Base-by-base conservation (phyloP, 164 flowering plant species). In the Tetracentron sinense region DNA sequence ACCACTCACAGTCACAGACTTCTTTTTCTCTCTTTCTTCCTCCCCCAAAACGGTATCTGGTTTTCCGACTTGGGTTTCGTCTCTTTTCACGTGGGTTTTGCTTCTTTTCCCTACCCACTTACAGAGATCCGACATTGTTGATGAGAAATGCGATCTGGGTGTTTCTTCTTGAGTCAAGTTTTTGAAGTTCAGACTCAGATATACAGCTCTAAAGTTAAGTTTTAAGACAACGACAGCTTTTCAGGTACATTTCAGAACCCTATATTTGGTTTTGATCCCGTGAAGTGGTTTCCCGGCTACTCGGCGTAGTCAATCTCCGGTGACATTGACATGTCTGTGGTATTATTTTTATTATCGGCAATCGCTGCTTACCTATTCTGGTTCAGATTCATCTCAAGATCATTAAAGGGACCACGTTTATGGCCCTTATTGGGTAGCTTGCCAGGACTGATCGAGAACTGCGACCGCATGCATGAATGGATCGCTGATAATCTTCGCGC, bases 401-500 rank as follows among this genome's bases (percentile, higher is more conserved):
- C 78, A 1, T 27, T 84, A 1, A 65, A 42, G 4, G 87, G 89
- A 35, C 91, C 91, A 21, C 80, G 85, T 25, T 77, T 84, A 48
- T 86, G 92, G 92, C 92, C 92, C 2, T 7, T 86, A 25, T 22
- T 86, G 58, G 92, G 92, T 33, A 84, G 92, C 64, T 68, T 86
- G 3, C 92, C 92, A 17, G 87, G 85, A 1, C 72, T 86, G 26
- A 73, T 86, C 51, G 56, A 75, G 49, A 76, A 86, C 76, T 14
- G 62, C 5, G 52, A 72, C 21, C 79, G 87, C 61, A 60, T 86
- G 77, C 92, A 86, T 42, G 92, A 86, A 15, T 84, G 92, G 92
- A 86, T 86, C 50, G 75, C 81, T 2, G 92, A 78, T n/a, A 86
- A 84, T 38, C 87, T 86, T 46, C 82, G 84, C 19, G 61, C 74